These are phyloP conservation scores for Kluyveromyces nonfermentans DNA, from an alignment of 805 yeast genomes.

Conservation along the genomic window DNA sequence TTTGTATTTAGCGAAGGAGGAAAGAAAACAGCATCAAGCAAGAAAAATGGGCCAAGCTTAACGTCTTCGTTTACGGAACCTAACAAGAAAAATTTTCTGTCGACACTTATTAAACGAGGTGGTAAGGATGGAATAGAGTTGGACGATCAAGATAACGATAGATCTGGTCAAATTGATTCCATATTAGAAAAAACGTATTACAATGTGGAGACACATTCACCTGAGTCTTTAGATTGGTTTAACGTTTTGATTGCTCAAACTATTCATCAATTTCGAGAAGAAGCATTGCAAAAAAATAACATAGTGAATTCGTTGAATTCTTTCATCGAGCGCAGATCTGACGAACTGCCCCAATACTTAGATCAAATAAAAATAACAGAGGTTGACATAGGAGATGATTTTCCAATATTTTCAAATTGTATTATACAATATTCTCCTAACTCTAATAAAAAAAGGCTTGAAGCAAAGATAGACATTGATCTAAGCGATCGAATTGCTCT, in stretches of 20 bases:
- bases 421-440: constrained; percentile 57
- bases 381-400: constrained; percentile 86
- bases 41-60: constrained; percentile 19
- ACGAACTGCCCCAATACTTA: constrained; percentile 67
- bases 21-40: constrained; percentile 30
- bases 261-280: constrained; percentile 77
- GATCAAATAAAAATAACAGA: constrained; percentile 75
- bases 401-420: constrained; percentile 91
- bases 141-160: constrained; percentile 17
- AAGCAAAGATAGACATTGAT: constrained; percentile 88
- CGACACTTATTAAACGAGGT: constrained; percentile 25
- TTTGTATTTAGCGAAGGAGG: constrained; percentile 59
- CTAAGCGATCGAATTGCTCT: constrained; percentile 77
- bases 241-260: constrained; percentile 90
- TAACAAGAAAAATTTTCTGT: constrained; percentile 7
- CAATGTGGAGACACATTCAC: constrained; percentile 74
- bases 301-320: constrained; percentile 70
- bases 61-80: constrained; percentile 15
- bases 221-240: constrained; percentile 96
- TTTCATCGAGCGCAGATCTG: constrained; percentile 39
- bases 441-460: constrained; percentile 41
- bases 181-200: constrained; percentile 88
- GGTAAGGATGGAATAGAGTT: constrained; percentile 17
- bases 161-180: constrained; percentile 27
- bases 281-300: constrained; percentile 77